Evolutionary conservation across 306 rosid genomes (phyloP), one percentile per base, ranked within the genome.

Genomic region (Vicia villosa): DNA sequence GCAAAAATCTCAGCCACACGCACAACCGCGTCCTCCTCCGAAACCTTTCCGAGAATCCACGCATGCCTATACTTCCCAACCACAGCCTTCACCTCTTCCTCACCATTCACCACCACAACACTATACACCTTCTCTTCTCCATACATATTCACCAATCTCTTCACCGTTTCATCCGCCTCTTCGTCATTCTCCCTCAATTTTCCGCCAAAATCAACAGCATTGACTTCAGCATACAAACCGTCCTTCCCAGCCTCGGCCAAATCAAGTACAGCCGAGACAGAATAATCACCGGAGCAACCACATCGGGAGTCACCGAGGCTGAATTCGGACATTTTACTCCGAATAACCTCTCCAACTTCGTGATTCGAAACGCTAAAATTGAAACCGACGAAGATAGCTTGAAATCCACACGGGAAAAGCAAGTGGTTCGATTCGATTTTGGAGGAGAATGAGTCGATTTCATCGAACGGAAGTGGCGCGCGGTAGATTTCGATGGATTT

Each of bases 401-500:
- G 92, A 61, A 90, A 91, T 37, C 56, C 79, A 68, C 99, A 94
- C 13, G 97, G 99, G 68, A 94, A 94, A 3, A 22, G 66, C 36
- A 84, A 63, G 0, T 95, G 89, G n/a, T 5, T 63, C 2, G 95
- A 87, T 37, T 88, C 89, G 4, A 86, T 79, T 77, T 77, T 83
- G 49, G 84, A 79, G 3, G 97, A 88, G 69, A 94, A 84, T 0
- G 83, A 70, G 3, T 94, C 95, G 45, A 94, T 84, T 36, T 79
- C 87, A 11, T 77, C 74, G 66, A 94, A 94, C 2, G 99, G 99
- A 12, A 94, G 87, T 0, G 96, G 91, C 1, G 97, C 88, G 16
- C 95, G 92, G 81, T 90, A 87, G 65, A 94, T 94, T 83, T 94
- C 97, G 2, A 94, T 92, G 50, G 97, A 85, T 77, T 87, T 94